A percentile compares a stretch with the other conserved stretches of the same genome.
Conservation (phyloP, 75 land plant genomes). For the Sequoiadendron giganteum region DNA sequence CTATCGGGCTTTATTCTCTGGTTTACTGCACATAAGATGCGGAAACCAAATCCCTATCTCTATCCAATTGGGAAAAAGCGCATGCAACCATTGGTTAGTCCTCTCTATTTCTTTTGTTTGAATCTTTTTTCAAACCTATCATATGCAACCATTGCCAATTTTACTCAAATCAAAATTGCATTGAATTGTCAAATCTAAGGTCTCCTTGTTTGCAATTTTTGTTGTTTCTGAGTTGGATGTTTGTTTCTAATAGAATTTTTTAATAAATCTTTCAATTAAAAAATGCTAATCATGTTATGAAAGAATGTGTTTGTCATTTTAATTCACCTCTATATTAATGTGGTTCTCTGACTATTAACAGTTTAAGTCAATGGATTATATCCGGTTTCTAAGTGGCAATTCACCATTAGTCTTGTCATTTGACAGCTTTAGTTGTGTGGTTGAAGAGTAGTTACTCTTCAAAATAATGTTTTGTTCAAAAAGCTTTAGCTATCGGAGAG, state of each 20-base stretch:
- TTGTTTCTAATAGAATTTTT: background rate
- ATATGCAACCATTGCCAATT: background rate
- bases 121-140: background rate
- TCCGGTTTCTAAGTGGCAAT: background rate
- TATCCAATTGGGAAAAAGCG: constrained; percentile 96
- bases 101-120: background rate
- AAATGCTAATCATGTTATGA: background rate
- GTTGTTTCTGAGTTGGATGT: background rate
- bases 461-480: background rate
- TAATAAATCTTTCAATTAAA: background rate
- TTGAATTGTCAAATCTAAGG: background rate
- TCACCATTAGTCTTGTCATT: background rate
- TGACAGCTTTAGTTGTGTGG: background rate
- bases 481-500: background rate
- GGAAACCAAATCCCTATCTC: constrained; percentile 72
- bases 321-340: background rate
- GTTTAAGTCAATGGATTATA: background rate
- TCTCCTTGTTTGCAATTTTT: background rate
- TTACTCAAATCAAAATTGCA: background rate
- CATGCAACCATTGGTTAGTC: constrained; percentile 90
- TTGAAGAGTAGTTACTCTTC: background rate
- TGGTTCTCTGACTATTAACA: background rate
- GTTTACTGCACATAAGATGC: constrained; percentile 89
- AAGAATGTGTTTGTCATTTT: background rate
- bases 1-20: constrained; percentile 91